Evolutionary conservation across 805 yeast species (phyloP).

Genomic region (Lipomyces anomalus): DNA sequence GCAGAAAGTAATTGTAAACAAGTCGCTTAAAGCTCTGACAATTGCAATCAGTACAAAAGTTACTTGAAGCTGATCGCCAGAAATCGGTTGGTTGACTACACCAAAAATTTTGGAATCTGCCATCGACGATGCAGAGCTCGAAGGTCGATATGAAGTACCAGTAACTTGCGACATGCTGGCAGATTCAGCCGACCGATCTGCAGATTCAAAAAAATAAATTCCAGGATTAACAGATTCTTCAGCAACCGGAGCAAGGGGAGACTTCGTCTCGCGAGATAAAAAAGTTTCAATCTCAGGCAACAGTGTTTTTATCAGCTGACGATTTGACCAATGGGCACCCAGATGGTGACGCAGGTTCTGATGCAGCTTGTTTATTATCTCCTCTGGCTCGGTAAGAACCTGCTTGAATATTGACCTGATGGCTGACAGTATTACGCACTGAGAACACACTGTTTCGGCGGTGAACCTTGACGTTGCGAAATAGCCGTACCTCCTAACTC

Average conservation of each 20-base stretch:
- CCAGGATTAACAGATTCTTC: not conserved
- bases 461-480: conserved; percentile 3
- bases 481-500: conserved; percentile 14
- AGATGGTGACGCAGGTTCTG: conserved; percentile 4
- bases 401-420: conserved; percentile 15
- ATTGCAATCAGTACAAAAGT: conserved; percentile 11
- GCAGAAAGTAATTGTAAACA: conserved; percentile 11
- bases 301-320: conserved; percentile 3
- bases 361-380: conserved; percentile 5
- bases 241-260: not conserved
- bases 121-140: not conserved
- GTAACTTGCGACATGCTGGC: not conserved
- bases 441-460: conserved; percentile 1
- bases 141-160: not conserved
- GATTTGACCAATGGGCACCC: conserved; percentile 14
- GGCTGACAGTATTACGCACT: conserved; percentile 9
- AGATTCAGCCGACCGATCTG: not conserved
- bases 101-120: not conserved
- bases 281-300: conserved; percentile 16
- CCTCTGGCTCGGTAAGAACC: conserved; percentile 17
- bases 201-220: no score
- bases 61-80: conserved; percentile 16
- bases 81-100: not conserved
- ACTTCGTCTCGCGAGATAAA: conserved; percentile 1
- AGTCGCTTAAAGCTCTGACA: conserved; percentile 14